Percentiles rank a stretch among this genome's conserved stretches.
Evolutionary conservation across 345 rosid genomes (phyloP).

Genomic region (Raphanus raphanistrum): DNA sequence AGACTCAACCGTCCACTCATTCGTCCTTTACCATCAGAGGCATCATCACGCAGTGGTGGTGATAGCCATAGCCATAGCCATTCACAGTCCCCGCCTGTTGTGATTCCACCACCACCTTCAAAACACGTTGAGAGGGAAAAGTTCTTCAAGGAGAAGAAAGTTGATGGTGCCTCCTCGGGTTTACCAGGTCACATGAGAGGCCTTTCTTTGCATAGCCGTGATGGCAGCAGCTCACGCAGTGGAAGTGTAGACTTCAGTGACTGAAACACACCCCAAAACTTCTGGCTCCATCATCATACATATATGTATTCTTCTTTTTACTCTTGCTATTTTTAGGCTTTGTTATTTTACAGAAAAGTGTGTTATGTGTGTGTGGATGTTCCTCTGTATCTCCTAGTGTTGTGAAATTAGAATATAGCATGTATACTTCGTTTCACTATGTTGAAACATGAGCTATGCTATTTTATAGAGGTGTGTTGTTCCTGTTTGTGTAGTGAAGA

Average conservation of each 20-base stretch:
- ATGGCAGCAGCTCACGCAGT: slow-evolving; percentile 79
- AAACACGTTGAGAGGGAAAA: slow-evolving; percentile 84
- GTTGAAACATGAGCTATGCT: slow-evolving; percentile 34
- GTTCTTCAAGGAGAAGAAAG: slow-evolving; percentile 87
- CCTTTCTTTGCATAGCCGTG: slow-evolving; percentile 73
- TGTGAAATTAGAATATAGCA: slow-evolving; percentile 33
- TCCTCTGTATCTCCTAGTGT: slow-evolving; percentile 15
- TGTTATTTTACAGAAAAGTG: background rate
- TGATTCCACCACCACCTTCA: slow-evolving; percentile 95
- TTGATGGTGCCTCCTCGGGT: slow-evolving; percentile 58
- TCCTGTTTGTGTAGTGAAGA: background rate
- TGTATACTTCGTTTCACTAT: slow-evolving; percentile 27
- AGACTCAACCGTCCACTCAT: slow-evolving; percentile 79
- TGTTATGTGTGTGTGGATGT: slow-evolving; percentile 14
- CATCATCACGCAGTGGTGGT: slow-evolving; percentile 31
- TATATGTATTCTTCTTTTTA: slow-evolving; percentile 25
- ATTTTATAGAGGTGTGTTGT: slow-evolving; percentile 9
- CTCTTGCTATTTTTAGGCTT: slow-evolving; percentile 18
- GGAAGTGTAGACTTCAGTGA: slow-evolving; percentile 79
- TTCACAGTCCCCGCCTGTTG: slow-evolving; percentile 48
- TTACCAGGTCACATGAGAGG: slow-evolving; percentile 68
- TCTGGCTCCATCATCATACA: background rate
- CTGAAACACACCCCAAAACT: slow-evolving; percentile 35
- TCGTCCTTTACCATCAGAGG: slow-evolving; percentile 57
- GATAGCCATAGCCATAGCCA: slow-evolving; percentile 21